Conservation (phyloP, 768 basidiomycete species). For the Rubroboletus satanas region DNA sequence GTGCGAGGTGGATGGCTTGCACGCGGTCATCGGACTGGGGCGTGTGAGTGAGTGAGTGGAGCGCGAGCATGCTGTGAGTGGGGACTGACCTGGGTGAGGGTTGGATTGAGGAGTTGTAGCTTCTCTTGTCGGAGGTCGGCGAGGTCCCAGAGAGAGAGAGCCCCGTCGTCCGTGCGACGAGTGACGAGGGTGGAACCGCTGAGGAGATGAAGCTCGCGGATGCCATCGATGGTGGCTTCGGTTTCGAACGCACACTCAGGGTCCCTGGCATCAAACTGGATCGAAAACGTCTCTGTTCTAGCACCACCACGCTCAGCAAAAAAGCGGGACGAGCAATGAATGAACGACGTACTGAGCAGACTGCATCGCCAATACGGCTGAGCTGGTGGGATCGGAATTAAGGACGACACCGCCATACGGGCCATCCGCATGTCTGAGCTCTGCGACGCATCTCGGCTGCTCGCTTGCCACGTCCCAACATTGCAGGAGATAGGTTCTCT, state of each 20-base stretch:
- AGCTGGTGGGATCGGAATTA: conserved; percentile 37
- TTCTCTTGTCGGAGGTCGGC: conserved; percentile 26
- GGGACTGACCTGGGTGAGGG: conserved; percentile 30
- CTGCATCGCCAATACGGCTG: conserved; percentile 41
- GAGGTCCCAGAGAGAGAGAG: conserved; percentile 37
- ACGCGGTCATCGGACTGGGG: conserved; percentile 35
- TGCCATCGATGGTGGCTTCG: conserved; percentile 29
- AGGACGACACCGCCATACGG: conserved; percentile 43
- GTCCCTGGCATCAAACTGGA: conserved; percentile 35
- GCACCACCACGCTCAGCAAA: neutral
- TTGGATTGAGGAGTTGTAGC: conserved; percentile 36
- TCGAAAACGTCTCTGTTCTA: conserved; percentile 42
- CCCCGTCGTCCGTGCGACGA: conserved; percentile 27
- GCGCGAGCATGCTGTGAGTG: neutral
- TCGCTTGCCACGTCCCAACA: conserved; percentile 51
- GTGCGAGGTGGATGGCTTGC: conserved; percentile 41
- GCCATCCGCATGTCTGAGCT: conserved; percentile 29
- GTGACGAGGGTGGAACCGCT: conserved; percentile 38
- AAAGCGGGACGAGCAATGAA: neutral
- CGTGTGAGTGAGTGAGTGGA: neutral
- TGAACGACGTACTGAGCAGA: conserved; percentile 35
- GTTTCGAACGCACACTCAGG: conserved; percentile 38
- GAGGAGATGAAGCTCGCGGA: conserved; percentile 35
- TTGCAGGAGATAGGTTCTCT: conserved; percentile 38
- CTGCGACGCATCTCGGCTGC: conserved; percentile 41